A percentile compares a stretch with the other conserved stretches of the same genome.
These are phyloP conservation scores for Aspergillus sp. DNA, from an alignment of 2,329 filamentous ascomycete species.

Conservation along the genomic window DNA sequence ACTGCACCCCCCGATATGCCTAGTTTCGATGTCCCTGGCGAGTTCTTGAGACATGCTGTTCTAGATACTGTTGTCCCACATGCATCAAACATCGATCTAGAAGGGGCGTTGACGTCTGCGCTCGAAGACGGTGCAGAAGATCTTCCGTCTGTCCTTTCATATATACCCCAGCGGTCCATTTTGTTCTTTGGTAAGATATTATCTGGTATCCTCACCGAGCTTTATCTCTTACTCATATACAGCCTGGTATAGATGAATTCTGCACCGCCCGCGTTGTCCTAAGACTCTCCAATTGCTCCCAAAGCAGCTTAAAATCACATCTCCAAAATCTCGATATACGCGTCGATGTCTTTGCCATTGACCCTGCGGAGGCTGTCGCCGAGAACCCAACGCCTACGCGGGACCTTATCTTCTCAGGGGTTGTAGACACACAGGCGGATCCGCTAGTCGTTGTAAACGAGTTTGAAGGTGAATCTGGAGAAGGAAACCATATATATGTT, in stretches of 20 bases:
- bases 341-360: slow-evolving; percentile 51
- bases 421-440: slow-evolving; percentile 40
- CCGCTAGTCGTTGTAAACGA: slow-evolving; percentile 48
- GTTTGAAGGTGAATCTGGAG: slow-evolving; percentile 39
- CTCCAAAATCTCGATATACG: slow-evolving; percentile 51
- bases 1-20: slow-evolving; percentile 31
- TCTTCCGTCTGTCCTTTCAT: slow-evolving; percentile 46
- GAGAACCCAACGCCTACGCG: slow-evolving; percentile 38
- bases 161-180: slow-evolving; percentile 51
- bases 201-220: slow-evolving; percentile 8
- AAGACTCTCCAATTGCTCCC: slow-evolving; percentile 51
- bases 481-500: slow-evolving; percentile 42
- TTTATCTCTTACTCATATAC: slow-evolving; percentile 50
- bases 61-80: slow-evolving; percentile 47
- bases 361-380: slow-evolving; percentile 41
- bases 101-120: slow-evolving; percentile 44
- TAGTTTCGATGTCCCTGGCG: slow-evolving; percentile 37
- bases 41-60: slow-evolving; percentile 44
- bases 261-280: slow-evolving; percentile 53
- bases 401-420: slow-evolving; percentile 46
- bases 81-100: slow-evolving; percentile 39
- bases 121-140: slow-evolving; percentile 47
- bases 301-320: slow-evolving; percentile 48
- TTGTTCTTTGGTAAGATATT: slow-evolving; percentile 51
- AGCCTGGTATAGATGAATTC: slow-evolving; percentile 54